A percentile compares a stretch with the other conserved stretches of the same genome.
Conservation (phyloP, 2,329 filamentous ascomycete genomes). For the Botryotinia narcissicola region DNA sequence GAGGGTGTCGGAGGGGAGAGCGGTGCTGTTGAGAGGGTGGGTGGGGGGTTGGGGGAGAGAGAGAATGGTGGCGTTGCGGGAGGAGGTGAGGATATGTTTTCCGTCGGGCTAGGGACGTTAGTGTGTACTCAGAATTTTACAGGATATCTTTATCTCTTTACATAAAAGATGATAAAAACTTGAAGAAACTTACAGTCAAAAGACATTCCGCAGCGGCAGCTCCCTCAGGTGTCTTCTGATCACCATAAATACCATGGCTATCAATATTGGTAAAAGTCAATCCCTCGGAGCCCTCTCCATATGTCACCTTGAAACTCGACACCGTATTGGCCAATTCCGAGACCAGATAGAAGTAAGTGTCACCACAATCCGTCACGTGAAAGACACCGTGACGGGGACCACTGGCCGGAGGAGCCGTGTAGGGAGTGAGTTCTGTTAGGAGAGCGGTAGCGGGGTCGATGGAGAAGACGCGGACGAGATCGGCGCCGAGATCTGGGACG, state of each 20-base stretch:
- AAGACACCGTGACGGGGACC: constrained; percentile 56
- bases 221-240: constrained; percentile 38
- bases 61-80: constrained; percentile 61
- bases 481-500: constrained; percentile 53
- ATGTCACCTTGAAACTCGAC: constrained; percentile 54
- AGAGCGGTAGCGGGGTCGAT: constrained; percentile 41
- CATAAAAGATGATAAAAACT: background rate
- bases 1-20: constrained; percentile 60
- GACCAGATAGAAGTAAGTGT: constrained; percentile 43
- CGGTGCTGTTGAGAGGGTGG: constrained; percentile 41
- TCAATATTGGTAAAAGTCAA: constrained; percentile 50
- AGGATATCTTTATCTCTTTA: background rate
- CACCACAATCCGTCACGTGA: constrained; percentile 29
- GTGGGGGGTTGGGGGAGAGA: constrained; percentile 47
- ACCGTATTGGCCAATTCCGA: constrained; percentile 48
- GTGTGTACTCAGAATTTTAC: background rate
- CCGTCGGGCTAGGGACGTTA: constrained; percentile 49
- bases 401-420: constrained; percentile 41
- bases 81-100: constrained; percentile 64
- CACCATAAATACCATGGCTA: constrained; percentile 49
- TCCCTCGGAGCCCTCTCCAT: constrained; percentile 41
- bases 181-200: constrained; percentile 50
- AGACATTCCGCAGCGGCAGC: constrained; percentile 55
- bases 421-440: constrained; percentile 42
- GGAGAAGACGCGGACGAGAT: constrained; percentile 48